Percentiles rank a stretch among this genome's conserved stretches.
Evolutionary conservation across 441 rosid species (phyloP).

Genomic region (Capsella rubella): DNA sequence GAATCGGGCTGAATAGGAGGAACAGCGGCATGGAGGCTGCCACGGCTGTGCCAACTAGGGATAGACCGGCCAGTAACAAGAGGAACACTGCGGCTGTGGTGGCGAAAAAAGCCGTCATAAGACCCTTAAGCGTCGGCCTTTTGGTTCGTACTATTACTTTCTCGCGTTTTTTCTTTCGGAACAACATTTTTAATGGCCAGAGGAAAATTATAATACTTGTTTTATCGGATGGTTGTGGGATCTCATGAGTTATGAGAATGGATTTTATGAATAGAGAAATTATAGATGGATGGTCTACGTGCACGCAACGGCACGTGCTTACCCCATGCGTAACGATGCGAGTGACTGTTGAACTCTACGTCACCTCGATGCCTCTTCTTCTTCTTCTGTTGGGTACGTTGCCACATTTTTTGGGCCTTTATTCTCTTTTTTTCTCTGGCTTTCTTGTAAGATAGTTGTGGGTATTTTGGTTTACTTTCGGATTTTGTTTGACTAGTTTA

Average conservation of each 20-base stretch:
- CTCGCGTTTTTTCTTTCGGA: conserved; percentile 27
- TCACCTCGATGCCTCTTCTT: conserved; percentile 47
- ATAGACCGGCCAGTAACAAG: conserved; percentile 70
- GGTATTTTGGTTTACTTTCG: background rate
- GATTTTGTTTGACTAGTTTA: background rate
- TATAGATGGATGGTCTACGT: conserved; percentile 40
- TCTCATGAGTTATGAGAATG: conserved; percentile 3
- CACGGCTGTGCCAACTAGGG: conserved; percentile 62
- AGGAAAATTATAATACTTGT: background rate
- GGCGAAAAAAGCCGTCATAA: conserved; percentile 51
- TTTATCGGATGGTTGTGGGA: background rate
- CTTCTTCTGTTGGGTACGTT: conserved; percentile 4
- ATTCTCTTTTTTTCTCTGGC: background rate
- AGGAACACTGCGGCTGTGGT: conserved; percentile 65
- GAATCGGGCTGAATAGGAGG: conserved; percentile 76
- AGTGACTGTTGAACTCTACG: conserved; percentile 37
- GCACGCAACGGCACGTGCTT: conserved; percentile 56
- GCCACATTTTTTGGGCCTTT: conserved; percentile 27
- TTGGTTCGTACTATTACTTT: background rate
- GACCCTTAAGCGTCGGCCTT: conserved; percentile 1
- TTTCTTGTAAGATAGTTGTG: background rate
- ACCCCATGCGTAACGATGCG: conserved; percentile 69
- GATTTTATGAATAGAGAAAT: conserved; percentile 23
- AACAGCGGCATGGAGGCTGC: conserved; percentile 65
- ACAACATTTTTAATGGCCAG: conserved; percentile 2